These are phyloP conservation scores for Calonectria hongkongensis DNA, from an alignment of 2,329 filamentous ascomycete species.

Conservation along the genomic window DNA sequence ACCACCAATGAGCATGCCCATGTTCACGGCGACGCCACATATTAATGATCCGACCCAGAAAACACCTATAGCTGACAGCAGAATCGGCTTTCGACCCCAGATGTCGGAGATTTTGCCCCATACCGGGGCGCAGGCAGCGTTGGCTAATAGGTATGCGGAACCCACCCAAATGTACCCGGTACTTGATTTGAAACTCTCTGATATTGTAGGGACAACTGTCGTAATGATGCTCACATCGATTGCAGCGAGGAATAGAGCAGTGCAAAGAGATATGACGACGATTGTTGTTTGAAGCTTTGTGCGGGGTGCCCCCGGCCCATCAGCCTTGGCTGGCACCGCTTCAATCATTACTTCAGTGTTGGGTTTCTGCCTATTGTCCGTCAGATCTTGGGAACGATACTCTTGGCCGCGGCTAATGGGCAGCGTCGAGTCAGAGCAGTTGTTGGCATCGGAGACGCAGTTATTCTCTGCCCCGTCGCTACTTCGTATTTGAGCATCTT, in stretches of 20 bases:
- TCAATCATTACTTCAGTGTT: background rate
- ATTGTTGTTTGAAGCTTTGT: conserved; percentile 10
- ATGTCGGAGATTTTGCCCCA: conserved; percentile 80
- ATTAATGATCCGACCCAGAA: conserved; percentile 74
- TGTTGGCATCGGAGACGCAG: background rate
- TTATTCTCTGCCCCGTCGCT: conserved; percentile 7
- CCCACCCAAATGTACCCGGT: conserved; percentile 87
- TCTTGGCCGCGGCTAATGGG: background rate
- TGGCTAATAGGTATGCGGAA: conserved; percentile 82
- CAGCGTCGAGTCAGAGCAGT: conserved; percentile 7
- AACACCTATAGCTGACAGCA: conserved; percentile 69
- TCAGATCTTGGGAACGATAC: background rate
- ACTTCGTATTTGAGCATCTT: background rate
- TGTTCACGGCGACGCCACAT: conserved; percentile 69
- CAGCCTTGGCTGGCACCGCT: background rate
- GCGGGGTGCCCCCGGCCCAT: background rate
- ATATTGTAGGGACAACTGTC: conserved; percentile 80
- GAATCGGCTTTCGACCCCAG: conserved; percentile 73
- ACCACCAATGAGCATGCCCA: conserved; percentile 72
- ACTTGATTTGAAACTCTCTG: conserved; percentile 77
- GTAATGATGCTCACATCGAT: conserved; percentile 78
- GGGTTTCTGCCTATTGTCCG: background rate
- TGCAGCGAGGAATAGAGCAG: conserved; percentile 66
- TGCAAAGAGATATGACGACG: conserved; percentile 8
- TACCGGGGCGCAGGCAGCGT: conserved; percentile 78